phyloP scores from a whole-genome alignment of 2,329 filamentous ascomycete species.

The Triangularia verruculosa region DNA sequence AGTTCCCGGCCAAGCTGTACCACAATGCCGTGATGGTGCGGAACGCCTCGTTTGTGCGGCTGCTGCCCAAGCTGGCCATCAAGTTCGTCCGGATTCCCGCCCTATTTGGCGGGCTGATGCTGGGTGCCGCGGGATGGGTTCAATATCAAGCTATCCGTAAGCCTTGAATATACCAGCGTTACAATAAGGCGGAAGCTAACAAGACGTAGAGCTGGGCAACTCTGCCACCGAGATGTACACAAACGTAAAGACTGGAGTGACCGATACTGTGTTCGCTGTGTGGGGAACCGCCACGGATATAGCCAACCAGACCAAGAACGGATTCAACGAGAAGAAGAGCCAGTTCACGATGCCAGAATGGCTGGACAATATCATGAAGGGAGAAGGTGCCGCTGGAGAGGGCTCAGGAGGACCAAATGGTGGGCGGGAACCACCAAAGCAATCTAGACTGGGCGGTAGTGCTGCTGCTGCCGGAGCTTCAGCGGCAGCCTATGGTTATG shows the following conservation, averaged over 20 bases:
- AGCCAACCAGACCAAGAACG: conserved; percentile 73
- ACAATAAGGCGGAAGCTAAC: conserved; percentile 14
- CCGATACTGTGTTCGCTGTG: conserved; percentile 64
- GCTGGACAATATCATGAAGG: conserved; percentile 69
- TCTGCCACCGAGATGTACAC: conserved; percentile 75
- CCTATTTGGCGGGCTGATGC: conserved; percentile 83
- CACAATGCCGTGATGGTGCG: conserved; percentile 71
- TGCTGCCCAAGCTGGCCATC: conserved; percentile 81
- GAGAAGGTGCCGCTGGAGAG: conserved; percentile 57
- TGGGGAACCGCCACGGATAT: conserved; percentile 72
- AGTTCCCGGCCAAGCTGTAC: conserved; percentile 78
- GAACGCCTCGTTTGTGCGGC: conserved; percentile 62
- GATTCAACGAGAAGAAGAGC: conserved; percentile 82
- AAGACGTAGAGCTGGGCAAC: conserved; percentile 63
- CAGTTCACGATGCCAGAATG: conserved; percentile 69
- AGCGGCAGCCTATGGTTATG: conserved; percentile 75
- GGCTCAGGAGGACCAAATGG: conserved; percentile 46
- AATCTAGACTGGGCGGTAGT: conserved; percentile 52
- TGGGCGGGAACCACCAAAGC: conserved; percentile 54
- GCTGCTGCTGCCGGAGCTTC: conserved; percentile 68
- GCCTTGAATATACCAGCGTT: conserved; percentile 30
- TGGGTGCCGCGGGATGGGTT: conserved; percentile 85
- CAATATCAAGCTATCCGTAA: conserved; percentile 91
- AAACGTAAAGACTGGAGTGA: conserved; percentile 68
- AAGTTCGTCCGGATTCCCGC: conserved; percentile 88